phyloP scores from a whole-genome alignment of 1,139 yeast genomes.

The Hansenula lynferdii region DNA sequence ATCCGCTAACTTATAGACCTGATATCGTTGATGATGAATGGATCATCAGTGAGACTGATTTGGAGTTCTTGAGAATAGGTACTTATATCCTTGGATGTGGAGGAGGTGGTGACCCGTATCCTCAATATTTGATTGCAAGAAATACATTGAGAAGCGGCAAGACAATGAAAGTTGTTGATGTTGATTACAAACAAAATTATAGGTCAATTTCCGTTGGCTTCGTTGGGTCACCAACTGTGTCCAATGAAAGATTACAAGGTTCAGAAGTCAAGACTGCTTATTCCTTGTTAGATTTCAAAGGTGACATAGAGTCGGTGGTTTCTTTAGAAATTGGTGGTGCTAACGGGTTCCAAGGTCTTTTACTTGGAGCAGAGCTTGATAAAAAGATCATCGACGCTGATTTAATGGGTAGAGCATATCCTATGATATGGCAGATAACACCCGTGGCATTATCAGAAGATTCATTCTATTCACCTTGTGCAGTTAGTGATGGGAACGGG shows the following conservation, averaged over 20 bases:
- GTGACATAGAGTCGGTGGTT: constrained; percentile 24
- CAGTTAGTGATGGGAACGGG: constrained; percentile 38
- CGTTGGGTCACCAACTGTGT: constrained; percentile 38
- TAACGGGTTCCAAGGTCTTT: constrained; percentile 32
- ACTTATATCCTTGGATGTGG: constrained; percentile 41
- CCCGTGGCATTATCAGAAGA: constrained; percentile 23
- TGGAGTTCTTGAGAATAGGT: constrained; percentile 34
- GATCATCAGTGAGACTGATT: constrained; percentile 33
- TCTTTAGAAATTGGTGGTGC: constrained; percentile 38
- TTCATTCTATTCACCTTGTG: constrained; percentile 27
- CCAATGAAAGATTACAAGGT: constrained; percentile 33
- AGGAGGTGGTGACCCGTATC: constrained; percentile 41
- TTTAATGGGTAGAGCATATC: constrained; percentile 40
- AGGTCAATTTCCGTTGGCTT: constrained; percentile 9
- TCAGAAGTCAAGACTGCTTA: constrained; percentile 28
- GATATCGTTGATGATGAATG: constrained; percentile 29
- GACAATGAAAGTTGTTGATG: constrained; percentile 27
- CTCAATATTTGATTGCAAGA: constrained; percentile 29
- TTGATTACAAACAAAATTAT: constrained; percentile 24
- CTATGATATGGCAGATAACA: constrained; percentile 32
- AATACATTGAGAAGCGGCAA: constrained; percentile 30
- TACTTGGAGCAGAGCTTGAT: constrained; percentile 25
- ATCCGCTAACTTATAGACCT: constrained; percentile 26
- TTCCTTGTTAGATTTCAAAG: constrained; percentile 13
- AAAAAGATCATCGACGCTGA: constrained; percentile 35